Conservation (phyloP, 176 grass and related monocot species). For the Avena sativa region DNA sequence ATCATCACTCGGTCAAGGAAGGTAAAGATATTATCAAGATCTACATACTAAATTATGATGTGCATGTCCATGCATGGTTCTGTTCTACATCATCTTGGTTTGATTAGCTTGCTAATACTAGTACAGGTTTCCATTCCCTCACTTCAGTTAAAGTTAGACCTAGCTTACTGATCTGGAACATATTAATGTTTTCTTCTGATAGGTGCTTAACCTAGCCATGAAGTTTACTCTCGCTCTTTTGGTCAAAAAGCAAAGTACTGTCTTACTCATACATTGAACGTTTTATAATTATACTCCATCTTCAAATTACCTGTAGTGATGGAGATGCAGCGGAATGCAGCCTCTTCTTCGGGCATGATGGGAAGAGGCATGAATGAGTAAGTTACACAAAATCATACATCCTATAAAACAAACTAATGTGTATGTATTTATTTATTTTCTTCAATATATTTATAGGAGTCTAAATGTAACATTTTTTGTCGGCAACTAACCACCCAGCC, state of each 20-base stretch:
- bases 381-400: constrained; percentile 5
- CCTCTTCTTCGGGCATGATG: constrained; percentile 85
- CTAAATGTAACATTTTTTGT: not conserved
- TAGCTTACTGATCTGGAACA: not conserved
- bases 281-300: not conserved
- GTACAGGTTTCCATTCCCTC: not conserved
- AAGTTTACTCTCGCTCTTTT: constrained; percentile 12
- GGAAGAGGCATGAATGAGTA: constrained; percentile 88
- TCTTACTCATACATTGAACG: not conserved
- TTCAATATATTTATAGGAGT: too few relatives aligned
- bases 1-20: constrained; percentile 80
- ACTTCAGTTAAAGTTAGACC: not conserved
- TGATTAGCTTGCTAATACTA: not conserved
- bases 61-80: not conserved
- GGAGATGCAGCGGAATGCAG: constrained; percentile 75
- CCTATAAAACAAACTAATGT: not conserved
- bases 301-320: constrained; percentile 52
- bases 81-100: not conserved
- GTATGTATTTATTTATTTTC: too few relatives aligned
- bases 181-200: not conserved
- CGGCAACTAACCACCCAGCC: constrained; percentile 47
- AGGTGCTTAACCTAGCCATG: constrained; percentile 8
- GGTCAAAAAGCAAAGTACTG: not conserved
- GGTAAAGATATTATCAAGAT: constrained; percentile 45
- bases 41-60: not conserved